Conservation (phyloP, 768 basidiomycete species). For the Boletus barrowsii region DNA sequence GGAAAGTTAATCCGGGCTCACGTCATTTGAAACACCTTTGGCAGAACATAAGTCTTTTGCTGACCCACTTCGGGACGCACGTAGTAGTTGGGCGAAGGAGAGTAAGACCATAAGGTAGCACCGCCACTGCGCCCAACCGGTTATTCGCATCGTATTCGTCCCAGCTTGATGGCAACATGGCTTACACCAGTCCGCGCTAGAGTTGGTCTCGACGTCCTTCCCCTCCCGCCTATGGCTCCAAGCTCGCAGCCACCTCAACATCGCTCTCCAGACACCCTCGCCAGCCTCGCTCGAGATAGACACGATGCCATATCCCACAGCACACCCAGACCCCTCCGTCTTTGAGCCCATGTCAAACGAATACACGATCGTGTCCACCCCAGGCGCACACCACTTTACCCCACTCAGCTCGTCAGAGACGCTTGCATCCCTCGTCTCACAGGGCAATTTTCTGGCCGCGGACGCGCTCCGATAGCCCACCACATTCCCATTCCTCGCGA, state of each 20-base stretch:
- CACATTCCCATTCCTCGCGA: slow-evolving; percentile 37
- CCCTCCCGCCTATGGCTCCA: slow-evolving; percentile 15
- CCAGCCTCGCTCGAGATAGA: slow-evolving; percentile 36
- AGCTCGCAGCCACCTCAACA: slow-evolving; percentile 21
- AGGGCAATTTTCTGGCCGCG: slow-evolving; percentile 26
- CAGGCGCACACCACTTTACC: slow-evolving; percentile 6
- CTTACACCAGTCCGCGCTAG: slow-evolving; percentile 14
- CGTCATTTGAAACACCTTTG: too few species aligned
- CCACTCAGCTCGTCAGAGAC: slow-evolving; percentile 26
- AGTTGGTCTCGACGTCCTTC: slow-evolving; percentile 11
- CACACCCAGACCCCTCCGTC: slow-evolving; percentile 30
- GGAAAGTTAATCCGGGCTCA: too few species aligned
- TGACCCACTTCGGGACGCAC: too few species aligned
- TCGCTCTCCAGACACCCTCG: slow-evolving; percentile 29
- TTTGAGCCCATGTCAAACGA: slow-evolving; percentile 38
- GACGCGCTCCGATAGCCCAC: slow-evolving; percentile 33
- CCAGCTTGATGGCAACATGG: slow-evolving; percentile 26
- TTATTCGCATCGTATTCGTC: too few species aligned
- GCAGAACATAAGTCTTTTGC: too few species aligned
- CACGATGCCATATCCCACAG: slow-evolving; percentile 33
- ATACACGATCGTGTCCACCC: slow-evolving; percentile 23
- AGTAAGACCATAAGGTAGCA: too few species aligned
- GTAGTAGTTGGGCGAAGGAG: too few species aligned
- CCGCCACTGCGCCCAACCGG: too few species aligned
- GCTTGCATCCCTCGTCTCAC: slow-evolving; percentile 22